Evolutionary conservation across 2,329 filamentous ascomycete genomes (phyloP).

Genomic region (Apiospora saccharicola): DNA sequence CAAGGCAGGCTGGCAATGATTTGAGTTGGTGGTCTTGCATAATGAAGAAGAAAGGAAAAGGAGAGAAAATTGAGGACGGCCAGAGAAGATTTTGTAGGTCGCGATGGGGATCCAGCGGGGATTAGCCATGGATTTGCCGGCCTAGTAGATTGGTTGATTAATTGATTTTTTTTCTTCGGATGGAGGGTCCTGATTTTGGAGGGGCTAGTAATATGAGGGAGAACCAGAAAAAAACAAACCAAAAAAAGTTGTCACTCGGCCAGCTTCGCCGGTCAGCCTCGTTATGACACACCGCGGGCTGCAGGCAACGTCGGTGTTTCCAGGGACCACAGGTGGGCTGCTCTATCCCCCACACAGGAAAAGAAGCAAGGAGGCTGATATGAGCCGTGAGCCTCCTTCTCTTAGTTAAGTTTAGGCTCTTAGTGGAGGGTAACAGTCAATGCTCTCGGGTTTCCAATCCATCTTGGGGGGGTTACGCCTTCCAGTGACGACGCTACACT

Average conservation of each 20-base stretch:
- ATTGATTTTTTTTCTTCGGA: neutral
- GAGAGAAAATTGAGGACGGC: slow-evolving; percentile 34
- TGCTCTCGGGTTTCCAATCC: neutral
- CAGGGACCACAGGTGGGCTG: slow-evolving; percentile 16
- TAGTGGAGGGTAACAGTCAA: slow-evolving; percentile 10
- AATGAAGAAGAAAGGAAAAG: slow-evolving; percentile 41
- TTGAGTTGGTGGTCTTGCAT: slow-evolving; percentile 55
- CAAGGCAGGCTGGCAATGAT: slow-evolving; percentile 50
- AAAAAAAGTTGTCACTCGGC: neutral
- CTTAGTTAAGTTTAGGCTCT: slow-evolving; percentile 13
- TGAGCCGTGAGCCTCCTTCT: slow-evolving; percentile 12
- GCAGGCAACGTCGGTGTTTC: neutral
- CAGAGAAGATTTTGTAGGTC: slow-evolving; percentile 31
- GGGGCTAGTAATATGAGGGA: neutral
- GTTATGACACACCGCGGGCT: slow-evolving; percentile 13
- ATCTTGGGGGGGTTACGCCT: slow-evolving; percentile 1
- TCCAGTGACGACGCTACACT: neutral
- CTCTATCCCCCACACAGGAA: neutral
- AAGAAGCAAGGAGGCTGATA: slow-evolving; percentile 19
- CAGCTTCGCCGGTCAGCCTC: slow-evolving; percentile 2
- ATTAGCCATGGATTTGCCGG: slow-evolving; percentile 12
- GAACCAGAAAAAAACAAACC: neutral
- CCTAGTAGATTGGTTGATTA: neutral
- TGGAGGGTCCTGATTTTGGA: neutral
- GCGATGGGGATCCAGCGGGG: neutral